A percentile compares a stretch with the other conserved stretches of the same genome.
Evolutionary conservation across 345 rosid genomes (phyloP).

Genomic region (Clausena lansium): DNA sequence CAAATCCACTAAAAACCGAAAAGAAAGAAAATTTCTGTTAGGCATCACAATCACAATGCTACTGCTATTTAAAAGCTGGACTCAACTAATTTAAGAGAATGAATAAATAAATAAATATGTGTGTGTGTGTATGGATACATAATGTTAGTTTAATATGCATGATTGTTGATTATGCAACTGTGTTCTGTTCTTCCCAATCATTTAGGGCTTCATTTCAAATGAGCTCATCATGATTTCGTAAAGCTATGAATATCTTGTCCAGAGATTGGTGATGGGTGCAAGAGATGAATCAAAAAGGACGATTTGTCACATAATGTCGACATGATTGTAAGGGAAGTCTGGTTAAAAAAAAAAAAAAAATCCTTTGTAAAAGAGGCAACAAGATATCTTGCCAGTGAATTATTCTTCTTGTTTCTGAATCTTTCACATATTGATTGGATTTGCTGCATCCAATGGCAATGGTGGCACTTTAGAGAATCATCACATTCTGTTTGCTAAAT

Average conservation of each 20-base stretch:
- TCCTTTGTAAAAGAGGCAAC: background rate
- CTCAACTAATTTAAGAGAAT: background rate
- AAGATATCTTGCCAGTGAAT: background rate
- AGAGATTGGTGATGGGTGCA: slow-evolving; percentile 8
- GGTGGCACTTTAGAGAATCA: background rate
- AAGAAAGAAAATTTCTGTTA: background rate
- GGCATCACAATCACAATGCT: background rate
- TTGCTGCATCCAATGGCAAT: too few relatives aligned
- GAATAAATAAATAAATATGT: too few relatives aligned
- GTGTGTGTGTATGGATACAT: too few relatives aligned
- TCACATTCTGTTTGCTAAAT: background rate
- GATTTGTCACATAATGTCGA: slow-evolving; percentile 11
- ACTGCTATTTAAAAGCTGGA: background rate
- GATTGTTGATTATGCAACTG: slow-evolving; percentile 3
- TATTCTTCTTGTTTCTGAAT: background rate
- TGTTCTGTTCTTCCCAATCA: background rate
- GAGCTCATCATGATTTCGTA: background rate
- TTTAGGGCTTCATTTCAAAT: background rate
- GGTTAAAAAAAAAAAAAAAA: background rate
- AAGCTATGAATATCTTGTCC: background rate
- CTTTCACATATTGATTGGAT: background rate
- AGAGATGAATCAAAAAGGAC: slow-evolving; percentile 1
- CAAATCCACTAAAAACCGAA: background rate
- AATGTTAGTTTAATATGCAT: background rate
- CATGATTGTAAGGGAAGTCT: background rate